These are phyloP conservation scores for Penicillium crustosum DNA, from an alignment of 2,329 filamentous ascomycete species.

Conservation along the genomic window DNA sequence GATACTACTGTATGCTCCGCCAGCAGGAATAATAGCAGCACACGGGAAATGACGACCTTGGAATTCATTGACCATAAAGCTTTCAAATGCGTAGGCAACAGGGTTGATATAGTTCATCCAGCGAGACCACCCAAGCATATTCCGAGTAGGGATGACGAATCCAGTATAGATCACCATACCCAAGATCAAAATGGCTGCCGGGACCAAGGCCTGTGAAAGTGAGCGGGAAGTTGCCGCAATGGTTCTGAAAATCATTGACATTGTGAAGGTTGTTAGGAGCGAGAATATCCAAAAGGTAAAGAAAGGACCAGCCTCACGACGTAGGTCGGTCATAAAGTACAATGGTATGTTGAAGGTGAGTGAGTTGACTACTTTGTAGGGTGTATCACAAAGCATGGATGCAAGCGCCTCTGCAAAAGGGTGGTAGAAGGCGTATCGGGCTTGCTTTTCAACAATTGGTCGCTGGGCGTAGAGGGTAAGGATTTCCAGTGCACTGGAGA, in stretches of 20 bases:
- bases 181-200: slow-evolving; percentile 52
- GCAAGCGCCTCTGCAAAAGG: slow-evolving; percentile 84
- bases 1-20: neutral
- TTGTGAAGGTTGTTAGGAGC: slow-evolving; percentile 69
- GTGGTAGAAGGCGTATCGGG: slow-evolving; percentile 83
- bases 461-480: slow-evolving; percentile 83
- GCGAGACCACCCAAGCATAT: slow-evolving; percentile 77
- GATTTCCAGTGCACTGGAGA: slow-evolving; percentile 69
- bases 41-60: neutral
- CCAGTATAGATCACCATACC: slow-evolving; percentile 51
- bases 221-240: slow-evolving; percentile 76
- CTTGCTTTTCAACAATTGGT: slow-evolving; percentile 88
- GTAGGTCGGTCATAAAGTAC: slow-evolving; percentile 85
- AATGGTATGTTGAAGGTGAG: slow-evolving; percentile 76
- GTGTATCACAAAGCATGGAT: slow-evolving; percentile 82
- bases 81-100: slow-evolving; percentile 60
- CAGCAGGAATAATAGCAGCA: neutral
- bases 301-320: slow-evolving; percentile 71
- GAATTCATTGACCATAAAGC: neutral
- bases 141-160: slow-evolving; percentile 44
- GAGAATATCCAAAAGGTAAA: slow-evolving; percentile 83
- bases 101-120: slow-evolving; percentile 85
- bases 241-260: slow-evolving; percentile 84
- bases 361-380: slow-evolving; percentile 74
- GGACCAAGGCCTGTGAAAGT: slow-evolving; percentile 57